Conservation (phyloP, 192 early-diverging fungal genomes). For the Entomortierella beljakovae region DNA sequence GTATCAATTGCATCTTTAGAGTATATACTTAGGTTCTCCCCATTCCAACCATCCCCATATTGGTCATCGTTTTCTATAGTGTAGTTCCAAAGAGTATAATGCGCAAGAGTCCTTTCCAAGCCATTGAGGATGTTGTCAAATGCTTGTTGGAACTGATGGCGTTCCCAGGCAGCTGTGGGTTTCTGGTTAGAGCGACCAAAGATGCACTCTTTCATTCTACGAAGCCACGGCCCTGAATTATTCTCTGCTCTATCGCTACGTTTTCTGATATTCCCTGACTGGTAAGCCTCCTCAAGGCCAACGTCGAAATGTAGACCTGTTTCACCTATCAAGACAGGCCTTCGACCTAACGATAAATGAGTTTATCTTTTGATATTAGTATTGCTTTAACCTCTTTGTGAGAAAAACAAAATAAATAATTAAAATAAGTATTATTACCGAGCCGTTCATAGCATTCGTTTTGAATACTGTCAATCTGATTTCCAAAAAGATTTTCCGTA, state of each 20-base stretch:
- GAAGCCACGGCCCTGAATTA: background rate
- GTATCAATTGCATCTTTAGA: background rate
- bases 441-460: slow-evolving; percentile 36
- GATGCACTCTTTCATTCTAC: background rate
- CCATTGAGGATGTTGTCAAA: slow-evolving; percentile 67
- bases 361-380: background rate
- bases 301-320: slow-evolving; percentile 50
- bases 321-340: slow-evolving; percentile 42
- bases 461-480: slow-evolving; percentile 33
- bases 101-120: slow-evolving; percentile 53
- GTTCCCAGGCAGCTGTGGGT: background rate
- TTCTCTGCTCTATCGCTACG: background rate
- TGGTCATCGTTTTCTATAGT: slow-evolving; percentile 56
- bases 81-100: slow-evolving; percentile 67
- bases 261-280: slow-evolving; percentile 8
- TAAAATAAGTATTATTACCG: slow-evolving; percentile 18
- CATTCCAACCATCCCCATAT: slow-evolving; percentile 68
- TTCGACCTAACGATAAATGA: slow-evolving; percentile 12
- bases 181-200: background rate
- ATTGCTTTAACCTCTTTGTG: background rate
- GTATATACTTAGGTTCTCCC: slow-evolving; percentile 64
- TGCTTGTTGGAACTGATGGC: slow-evolving; percentile 43
- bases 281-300: slow-evolving; percentile 17
- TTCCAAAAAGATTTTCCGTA: slow-evolving; percentile 30
- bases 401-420: background rate